A percentile compares a stretch with the other conserved stretches of the same genome.
These are phyloP conservation scores for Dioscorea alata DNA, from an alignment of 106 monocot genomes.

Conservation along the genomic window DNA sequence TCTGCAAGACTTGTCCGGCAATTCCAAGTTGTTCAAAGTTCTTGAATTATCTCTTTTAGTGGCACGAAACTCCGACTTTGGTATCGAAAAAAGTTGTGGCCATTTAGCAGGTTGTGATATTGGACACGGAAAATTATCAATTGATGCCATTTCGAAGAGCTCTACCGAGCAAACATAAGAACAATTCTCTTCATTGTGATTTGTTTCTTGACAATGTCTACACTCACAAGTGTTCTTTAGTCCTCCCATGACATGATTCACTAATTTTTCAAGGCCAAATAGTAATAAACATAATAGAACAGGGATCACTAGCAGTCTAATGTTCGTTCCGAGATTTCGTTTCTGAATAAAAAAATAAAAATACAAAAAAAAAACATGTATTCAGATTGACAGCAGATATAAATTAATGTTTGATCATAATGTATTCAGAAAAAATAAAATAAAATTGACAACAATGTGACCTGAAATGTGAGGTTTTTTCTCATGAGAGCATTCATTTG, in stretches of 20 bases:
- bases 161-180: background rate
- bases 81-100: slow-evolving; percentile 21
- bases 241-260: background rate
- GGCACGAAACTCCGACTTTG: slow-evolving; percentile 12
- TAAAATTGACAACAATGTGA: background rate
- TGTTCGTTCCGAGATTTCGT: slow-evolving; percentile 11
- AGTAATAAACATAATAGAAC: slow-evolving; percentile 12
- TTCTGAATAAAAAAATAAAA: background rate
- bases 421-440: background rate
- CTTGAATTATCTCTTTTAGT: background rate
- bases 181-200: background rate
- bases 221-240: background rate
- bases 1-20: slow-evolving; percentile 11
- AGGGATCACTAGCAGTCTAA: slow-evolving; percentile 9
- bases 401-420: background rate
- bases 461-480: slow-evolving; percentile 36
- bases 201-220: background rate
- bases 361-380: background rate
- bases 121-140: background rate
- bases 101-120: background rate
- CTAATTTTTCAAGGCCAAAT: background rate
- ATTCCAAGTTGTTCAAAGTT: background rate
- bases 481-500: slow-evolving; percentile 31
- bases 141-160: background rate
- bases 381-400: background rate